Conservation (phyloP, 257 asterid genomes). For the Voacanga thouarsii region DNA sequence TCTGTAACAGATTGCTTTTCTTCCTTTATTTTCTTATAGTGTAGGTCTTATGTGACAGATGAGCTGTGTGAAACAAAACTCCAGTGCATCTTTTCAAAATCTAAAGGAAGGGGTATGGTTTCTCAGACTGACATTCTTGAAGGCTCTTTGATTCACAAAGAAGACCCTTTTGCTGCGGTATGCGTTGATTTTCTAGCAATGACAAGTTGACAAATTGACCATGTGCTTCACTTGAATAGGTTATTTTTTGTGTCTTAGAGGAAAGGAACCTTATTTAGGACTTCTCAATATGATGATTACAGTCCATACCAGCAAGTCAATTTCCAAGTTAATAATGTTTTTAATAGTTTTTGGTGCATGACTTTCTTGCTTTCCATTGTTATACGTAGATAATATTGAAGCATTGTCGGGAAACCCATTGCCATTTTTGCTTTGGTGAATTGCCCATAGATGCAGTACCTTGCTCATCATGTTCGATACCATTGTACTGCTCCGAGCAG, state of each 20-base stretch:
- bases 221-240: neutral
- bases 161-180: conserved; percentile 96
- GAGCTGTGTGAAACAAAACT: conserved; percentile 46
- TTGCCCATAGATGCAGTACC: conserved; percentile 73
- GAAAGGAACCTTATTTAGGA: neutral
- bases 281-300: neutral
- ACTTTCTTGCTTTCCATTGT: neutral
- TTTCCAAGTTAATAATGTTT: neutral
- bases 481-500: conserved; percentile 69
- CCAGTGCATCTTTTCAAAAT: conserved; percentile 40
- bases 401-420: conserved; percentile 79
- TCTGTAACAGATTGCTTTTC: conserved; percentile 30
- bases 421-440: conserved; percentile 92
- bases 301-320: neutral
- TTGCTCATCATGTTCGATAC: conserved; percentile 73
- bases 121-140: conserved; percentile 49
- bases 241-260: neutral
- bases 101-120: conserved; percentile 82
- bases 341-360: neutral
- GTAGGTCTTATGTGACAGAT: conserved; percentile 85
- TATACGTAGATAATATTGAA: conserved; percentile 74
- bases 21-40: conserved; percentile 45
- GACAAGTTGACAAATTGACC: neutral
- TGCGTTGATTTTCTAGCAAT: conserved; percentile 13
- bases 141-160: conserved; percentile 74